phyloP scores from a whole-genome alignment of 1,139 yeast species.

The Pneumocystis jirovecii region DNA sequence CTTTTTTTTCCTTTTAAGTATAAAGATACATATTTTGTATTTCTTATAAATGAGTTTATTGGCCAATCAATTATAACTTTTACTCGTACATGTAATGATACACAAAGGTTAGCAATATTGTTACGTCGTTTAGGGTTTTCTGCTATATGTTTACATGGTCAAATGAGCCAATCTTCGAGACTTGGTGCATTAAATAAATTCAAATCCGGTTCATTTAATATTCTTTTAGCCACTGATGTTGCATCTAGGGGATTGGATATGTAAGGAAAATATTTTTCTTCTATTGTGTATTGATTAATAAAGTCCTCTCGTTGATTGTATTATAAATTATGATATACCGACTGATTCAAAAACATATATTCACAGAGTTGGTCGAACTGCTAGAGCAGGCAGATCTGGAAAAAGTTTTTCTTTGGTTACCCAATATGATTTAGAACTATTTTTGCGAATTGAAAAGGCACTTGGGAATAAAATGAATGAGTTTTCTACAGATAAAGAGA shows the following conservation, averaged over 20 bases:
- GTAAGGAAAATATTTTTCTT: conserved; percentile 42
- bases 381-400: conserved; percentile 94
- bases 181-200: conserved; percentile 86
- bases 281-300: not conserved
- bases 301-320: conserved; percentile 74
- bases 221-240: conserved; percentile 90
- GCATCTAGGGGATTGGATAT: conserved; percentile 97
- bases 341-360: conserved; percentile 97
- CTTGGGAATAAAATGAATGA: conserved; percentile 63
- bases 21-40: conserved; percentile 75
- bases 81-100: conserved; percentile 89
- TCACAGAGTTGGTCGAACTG: conserved; percentile 96
- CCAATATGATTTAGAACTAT: conserved; percentile 83
- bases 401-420: conserved; percentile 82
- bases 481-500: conserved; percentile 66
- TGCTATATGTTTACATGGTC: conserved; percentile 91
- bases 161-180: conserved; percentile 79
- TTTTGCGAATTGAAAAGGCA: conserved; percentile 59
- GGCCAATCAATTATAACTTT: conserved; percentile 84
- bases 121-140: conserved; percentile 71
- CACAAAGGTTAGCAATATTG: conserved; percentile 74
- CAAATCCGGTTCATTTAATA: conserved; percentile 67
- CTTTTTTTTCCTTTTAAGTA: conserved; percentile 87
- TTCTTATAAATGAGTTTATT: conserved; percentile 62
- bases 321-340: conserved; percentile 86